These are phyloP conservation scores for Plasmodium inui DNA, from an alignment of 169 alveolate genomes.

Conservation along the genomic window DNA sequence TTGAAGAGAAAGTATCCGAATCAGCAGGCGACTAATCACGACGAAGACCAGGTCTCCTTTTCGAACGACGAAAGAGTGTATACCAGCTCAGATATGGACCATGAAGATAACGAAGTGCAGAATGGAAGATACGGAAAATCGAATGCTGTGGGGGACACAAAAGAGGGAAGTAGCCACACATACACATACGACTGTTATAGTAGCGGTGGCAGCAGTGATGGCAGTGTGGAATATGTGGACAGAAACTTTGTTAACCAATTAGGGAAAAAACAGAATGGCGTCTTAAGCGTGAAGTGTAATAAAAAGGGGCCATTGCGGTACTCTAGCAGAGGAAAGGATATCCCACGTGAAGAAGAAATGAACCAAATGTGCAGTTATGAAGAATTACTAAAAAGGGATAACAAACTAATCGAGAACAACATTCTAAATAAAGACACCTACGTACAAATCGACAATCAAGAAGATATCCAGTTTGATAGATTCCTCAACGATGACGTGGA, in stretches of 20 bases:
- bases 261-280: background rate
- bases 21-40: background rate
- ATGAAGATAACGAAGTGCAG: background rate
- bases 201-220: background rate
- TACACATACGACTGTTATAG: background rate
- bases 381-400: background rate
- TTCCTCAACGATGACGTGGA: slow-evolving; percentile 61
- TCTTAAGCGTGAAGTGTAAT: background rate
- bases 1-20: background rate
- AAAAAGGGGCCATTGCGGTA: background rate
- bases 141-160: background rate
- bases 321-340: background rate
- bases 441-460: slow-evolving; percentile 68
- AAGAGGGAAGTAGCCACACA: background rate
- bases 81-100: background rate
- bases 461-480: slow-evolving; percentile 64
- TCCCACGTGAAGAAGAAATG: background rate
- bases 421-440: slow-evolving; percentile 61
- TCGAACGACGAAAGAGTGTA: background rate
- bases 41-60: background rate
- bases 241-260: slow-evolving; percentile 7
- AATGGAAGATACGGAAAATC: background rate
- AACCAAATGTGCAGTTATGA: slow-evolving; percentile 6
- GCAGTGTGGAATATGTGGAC: background rate
- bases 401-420: slow-evolving; percentile 19